Base-by-base conservation (phyloP, 2,329 filamentous ascomycete genomes). In the Ploettnerulaceae sp. region DNA sequence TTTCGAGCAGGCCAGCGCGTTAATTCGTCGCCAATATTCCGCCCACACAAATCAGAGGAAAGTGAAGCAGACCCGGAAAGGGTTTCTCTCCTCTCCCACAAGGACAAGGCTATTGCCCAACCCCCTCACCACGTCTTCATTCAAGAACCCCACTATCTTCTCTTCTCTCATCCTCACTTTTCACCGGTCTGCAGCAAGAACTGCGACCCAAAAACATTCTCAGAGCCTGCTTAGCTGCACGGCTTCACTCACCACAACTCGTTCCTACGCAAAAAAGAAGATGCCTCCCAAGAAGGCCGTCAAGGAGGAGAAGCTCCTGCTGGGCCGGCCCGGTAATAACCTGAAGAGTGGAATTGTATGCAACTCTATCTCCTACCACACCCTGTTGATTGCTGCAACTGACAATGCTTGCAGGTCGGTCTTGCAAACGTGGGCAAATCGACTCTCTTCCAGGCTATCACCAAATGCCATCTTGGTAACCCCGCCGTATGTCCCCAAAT, bases 371-470 rank as follows among this genome's bases (percentile, higher is more conserved):
- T 38, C 14, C 26, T 22, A 17, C 41, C 14, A 35, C 5, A n/a
- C 14, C 7, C 6, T 14, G 5, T 40, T 26, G 38, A 31, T 7
- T 15, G 35, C 11, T 34, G 45, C 45, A 22, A 35, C 9, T 38
- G 35, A 36, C 51, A 55, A 45, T 42, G 14, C 18, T 49, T 51
- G 45, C 68, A 95, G 89, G 89, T 98, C 71, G 93, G 93, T 73
- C 83, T 98, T 64, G 93, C 93, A 70, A 98, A 98, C 71, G 94
- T 98, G 62, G 93, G 93, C 71, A 98, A 98, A 76, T 98, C 93
- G 58, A 98, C 94, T 25, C 82, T 98, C 63, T 98, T 98, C 81
- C 94, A 98, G 77, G 89, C 93, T 67, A 96, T 98, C 72, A 98
- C 93, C 67, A 97, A 96, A 77, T 95, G 86, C 71, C 82, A 82